Percentiles rank a stretch among this genome's conserved stretches.
Conservation (phyloP, 805 yeast genomes). For the Suhomyces tanzawaensis region DNA sequence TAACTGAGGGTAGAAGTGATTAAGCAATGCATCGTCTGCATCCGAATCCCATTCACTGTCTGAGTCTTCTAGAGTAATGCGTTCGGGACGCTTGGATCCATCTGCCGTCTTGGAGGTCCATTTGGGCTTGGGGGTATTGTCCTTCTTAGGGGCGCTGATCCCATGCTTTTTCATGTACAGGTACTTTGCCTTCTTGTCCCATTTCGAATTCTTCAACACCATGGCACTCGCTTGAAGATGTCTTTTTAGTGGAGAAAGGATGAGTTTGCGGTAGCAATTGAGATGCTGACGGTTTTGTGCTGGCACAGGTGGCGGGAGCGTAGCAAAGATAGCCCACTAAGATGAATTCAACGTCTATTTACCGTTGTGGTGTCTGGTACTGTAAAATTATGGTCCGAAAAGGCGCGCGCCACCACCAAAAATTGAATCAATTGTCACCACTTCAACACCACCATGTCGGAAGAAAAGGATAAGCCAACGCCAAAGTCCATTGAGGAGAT, state of each 20-base stretch:
- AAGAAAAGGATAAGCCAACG: conserved; percentile 8
- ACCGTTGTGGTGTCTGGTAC: no score
- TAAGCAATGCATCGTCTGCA: conserved; percentile 38
- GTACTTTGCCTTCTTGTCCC: conserved; percentile 44
- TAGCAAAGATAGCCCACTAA: no score
- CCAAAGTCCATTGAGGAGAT: conserved; percentile 56
- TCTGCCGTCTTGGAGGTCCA: conserved; percentile 33
- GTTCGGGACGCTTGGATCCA: conserved; percentile 7
- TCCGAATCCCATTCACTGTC: conserved; percentile 41
- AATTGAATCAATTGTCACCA: no score
- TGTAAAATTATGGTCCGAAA: no score
- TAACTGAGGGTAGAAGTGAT: conserved; percentile 39
- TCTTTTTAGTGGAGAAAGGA: no score
- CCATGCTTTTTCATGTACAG: conserved; percentile 42
- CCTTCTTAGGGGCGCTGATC: conserved; percentile 9
- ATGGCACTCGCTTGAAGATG: no score
- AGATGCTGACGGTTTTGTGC: no score
- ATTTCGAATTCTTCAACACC: conserved; percentile 44
- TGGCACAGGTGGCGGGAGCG: no score
- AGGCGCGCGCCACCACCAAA: no score
- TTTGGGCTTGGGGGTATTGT: conserved; percentile 19
- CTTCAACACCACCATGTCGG: conserved; percentile 6
- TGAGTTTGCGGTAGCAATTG: no score
- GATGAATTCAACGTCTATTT: no score
- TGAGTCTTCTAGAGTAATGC: conserved; percentile 24